phyloP scores from a whole-genome alignment of 1,284 basidiomycete species.

The Earliella scabrosa region DNA sequence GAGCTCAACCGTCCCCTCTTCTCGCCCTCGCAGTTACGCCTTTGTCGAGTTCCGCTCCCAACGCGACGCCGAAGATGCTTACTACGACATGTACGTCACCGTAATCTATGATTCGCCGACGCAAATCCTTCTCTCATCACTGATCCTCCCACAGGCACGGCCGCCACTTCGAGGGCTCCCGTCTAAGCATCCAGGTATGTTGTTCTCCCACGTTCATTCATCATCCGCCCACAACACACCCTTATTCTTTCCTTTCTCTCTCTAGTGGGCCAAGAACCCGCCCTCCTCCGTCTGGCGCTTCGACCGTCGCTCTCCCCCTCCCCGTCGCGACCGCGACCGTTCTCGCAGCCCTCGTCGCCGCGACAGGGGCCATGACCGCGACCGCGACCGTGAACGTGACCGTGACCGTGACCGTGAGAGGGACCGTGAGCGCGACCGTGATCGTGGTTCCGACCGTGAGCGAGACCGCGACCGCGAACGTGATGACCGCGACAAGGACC shows the following conservation, averaged over 20 bases:
- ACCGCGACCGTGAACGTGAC: slow-evolving; percentile 42
- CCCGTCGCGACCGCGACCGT: slow-evolving; percentile 47
- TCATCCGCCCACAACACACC: slow-evolving; percentile 7
- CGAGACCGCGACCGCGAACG: slow-evolving; percentile 44
- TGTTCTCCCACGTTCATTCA: neutral
- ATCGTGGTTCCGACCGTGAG: slow-evolving; percentile 36
- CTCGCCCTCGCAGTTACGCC: slow-evolving; percentile 74
- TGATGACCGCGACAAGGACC: slow-evolving; percentile 42
- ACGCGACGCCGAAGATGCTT: slow-evolving; percentile 88
- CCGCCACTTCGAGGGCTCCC: slow-evolving; percentile 79
- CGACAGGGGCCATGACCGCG: slow-evolving; percentile 35
- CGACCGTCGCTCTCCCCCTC: slow-evolving; percentile 63
- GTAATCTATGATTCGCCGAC: neutral
- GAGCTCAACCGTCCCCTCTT: slow-evolving; percentile 66
- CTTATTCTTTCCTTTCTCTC: neutral
- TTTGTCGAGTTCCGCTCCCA: slow-evolving; percentile 89
- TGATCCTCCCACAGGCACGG: slow-evolving; percentile 67
- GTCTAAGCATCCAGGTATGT: slow-evolving; percentile 80
- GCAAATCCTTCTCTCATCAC: slow-evolving; percentile 9
- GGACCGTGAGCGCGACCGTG: slow-evolving; percentile 33
- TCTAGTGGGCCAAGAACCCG: slow-evolving; percentile 89
- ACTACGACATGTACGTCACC: slow-evolving; percentile 82
- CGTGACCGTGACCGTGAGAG: slow-evolving; percentile 41
- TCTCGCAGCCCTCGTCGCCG: slow-evolving; percentile 44
- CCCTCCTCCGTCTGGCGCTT: slow-evolving; percentile 88